Conservation (phyloP, 2,329 filamentous ascomycete species). For the Nigrospora sphaerica region DNA sequence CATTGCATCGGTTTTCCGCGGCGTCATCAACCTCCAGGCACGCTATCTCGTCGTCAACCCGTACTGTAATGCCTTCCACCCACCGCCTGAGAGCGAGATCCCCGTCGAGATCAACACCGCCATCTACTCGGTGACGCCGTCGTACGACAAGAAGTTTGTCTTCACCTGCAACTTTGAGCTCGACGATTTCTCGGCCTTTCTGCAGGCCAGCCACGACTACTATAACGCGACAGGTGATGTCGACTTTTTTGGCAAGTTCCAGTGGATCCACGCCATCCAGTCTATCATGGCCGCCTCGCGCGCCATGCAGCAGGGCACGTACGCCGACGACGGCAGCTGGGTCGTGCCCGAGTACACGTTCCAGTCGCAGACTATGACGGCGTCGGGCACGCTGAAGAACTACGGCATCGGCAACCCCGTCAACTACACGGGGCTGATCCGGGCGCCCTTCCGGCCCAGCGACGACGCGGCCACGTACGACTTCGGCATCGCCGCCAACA, state of each 20-base stretch:
- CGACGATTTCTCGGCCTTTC: slow-evolving; percentile 71
- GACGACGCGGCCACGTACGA: slow-evolving; percentile 74
- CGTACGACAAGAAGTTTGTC: slow-evolving; percentile 58
- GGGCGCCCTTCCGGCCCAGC: slow-evolving; percentile 71
- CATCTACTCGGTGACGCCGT: slow-evolving; percentile 55
- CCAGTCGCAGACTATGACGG: slow-evolving; percentile 55
- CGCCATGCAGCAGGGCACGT: slow-evolving; percentile 59
- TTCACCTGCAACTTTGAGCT: slow-evolving; percentile 86
- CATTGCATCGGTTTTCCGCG: slow-evolving; percentile 63
- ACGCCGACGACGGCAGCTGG: slow-evolving; percentile 48
- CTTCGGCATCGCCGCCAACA: slow-evolving; percentile 72
- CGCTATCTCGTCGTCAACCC: slow-evolving; percentile 64
- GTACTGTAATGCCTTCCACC: slow-evolving; percentile 93
- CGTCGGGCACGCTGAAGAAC: slow-evolving; percentile 67
- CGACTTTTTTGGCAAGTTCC: slow-evolving; percentile 58
- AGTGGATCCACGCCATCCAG: slow-evolving; percentile 62
- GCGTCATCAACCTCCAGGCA: slow-evolving; percentile 70
- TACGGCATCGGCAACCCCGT: slow-evolving; percentile 66
- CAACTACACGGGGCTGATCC: slow-evolving; percentile 61
- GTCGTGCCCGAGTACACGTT: slow-evolving; percentile 59
- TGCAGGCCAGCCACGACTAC: slow-evolving; percentile 67
- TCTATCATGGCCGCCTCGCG: slow-evolving; percentile 53
- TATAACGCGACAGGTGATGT: slow-evolving; percentile 59
- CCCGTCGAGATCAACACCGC: slow-evolving; percentile 48
- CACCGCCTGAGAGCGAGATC: slow-evolving; percentile 68